phyloP scores from a whole-genome alignment of 2,329 filamentous ascomycete genomes.

The Colletotrichum sp. region DNA sequence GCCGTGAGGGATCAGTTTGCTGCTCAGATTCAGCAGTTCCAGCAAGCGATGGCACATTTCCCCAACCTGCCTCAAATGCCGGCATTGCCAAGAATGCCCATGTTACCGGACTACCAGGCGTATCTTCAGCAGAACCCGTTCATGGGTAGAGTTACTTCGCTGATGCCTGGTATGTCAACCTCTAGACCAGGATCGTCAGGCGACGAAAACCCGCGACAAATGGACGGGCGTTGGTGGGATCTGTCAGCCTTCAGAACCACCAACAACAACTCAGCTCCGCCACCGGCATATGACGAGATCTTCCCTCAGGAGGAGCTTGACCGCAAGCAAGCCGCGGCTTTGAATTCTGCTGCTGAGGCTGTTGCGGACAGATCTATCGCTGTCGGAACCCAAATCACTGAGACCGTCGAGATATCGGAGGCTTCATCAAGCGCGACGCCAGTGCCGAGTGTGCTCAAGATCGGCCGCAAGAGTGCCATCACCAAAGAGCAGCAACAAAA shows the following conservation, averaged over 20 bases:
- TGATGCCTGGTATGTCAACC: constrained; percentile 70
- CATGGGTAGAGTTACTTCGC: constrained; percentile 73
- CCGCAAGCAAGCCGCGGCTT: constrained; percentile 62
- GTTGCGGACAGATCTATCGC: constrained; percentile 58
- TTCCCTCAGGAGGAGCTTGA: constrained; percentile 65
- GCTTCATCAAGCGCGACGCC: constrained; percentile 22
- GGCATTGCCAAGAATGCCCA: constrained; percentile 61
- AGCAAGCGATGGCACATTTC: constrained; percentile 71
- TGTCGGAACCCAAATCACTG: constrained; percentile 49
- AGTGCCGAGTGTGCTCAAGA: constrained; percentile 53
- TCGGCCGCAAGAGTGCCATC: constrained; percentile 67
- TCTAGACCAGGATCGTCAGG: constrained; percentile 53
- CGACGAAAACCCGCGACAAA: constrained; percentile 44
- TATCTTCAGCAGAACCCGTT: constrained; percentile 65
- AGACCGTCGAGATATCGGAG: constrained; percentile 44
- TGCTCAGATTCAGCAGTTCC: constrained; percentile 77
- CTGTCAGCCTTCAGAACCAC: constrained; percentile 59
- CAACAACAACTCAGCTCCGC: constrained; percentile 54
- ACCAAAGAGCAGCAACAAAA: constrained; percentile 70
- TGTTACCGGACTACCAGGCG: constrained; percentile 75
- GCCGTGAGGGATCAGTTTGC: constrained; percentile 77
- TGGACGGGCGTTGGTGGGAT: constrained; percentile 71
- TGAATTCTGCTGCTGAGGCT: constrained; percentile 61
- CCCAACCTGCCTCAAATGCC: constrained; percentile 63
- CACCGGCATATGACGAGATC: constrained; percentile 81